Evolutionary conservation across 1,284 basidiomycete genomes (phyloP), one percentile per base, ranked within the genome.

Genomic region (Mycena sp.): DNA sequence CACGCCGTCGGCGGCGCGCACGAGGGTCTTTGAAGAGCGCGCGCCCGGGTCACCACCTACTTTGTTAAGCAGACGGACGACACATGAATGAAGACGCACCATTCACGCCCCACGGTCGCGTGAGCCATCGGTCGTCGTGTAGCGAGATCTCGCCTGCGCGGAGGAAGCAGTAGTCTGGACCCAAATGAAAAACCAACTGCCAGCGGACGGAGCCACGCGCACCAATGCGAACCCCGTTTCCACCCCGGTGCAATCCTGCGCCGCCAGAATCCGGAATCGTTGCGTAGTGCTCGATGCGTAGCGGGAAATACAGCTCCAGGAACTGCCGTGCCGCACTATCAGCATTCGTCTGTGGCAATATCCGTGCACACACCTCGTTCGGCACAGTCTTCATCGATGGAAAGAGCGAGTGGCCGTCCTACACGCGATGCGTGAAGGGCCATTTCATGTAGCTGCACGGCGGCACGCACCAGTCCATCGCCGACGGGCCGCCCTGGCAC

Each of bases 161-260:
- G 2, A 67, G 23, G 37, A 60, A 67, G 19, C 49, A 48, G 54
- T 67, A 63, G 38, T 45, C 52, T 71, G 37, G 19, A 26, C 11
- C 19, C 21, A 35, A 23, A 14, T 30, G 43, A 25, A 4, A 23
- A 9, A 25, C 28, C 16, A 44, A 12, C 12, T 26, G 17, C 7
- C 16, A 30, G 12, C 29, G 17, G 12, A 37, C 14, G 38, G 17
- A 21, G 23, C 23, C n/a, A 21, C n/a, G 54, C 68, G 16, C 25
- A 71, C 72, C 72, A 12, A 67, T 67, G 26, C 65, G 53, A 30
- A 57, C 49, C 5, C 43, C 65, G 28, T 67, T 67, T 1, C 65
- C 65, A 29, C 65, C 65, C 9, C 65, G 57, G 9, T 48, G 60
- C 1, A 67, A 32, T 29, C 65, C 65, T 5, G 65, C 35, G 7